These are phyloP conservation scores for Cornus kousa DNA, from an alignment of 148 eudicot genomes.

Conservation along the genomic window DNA sequence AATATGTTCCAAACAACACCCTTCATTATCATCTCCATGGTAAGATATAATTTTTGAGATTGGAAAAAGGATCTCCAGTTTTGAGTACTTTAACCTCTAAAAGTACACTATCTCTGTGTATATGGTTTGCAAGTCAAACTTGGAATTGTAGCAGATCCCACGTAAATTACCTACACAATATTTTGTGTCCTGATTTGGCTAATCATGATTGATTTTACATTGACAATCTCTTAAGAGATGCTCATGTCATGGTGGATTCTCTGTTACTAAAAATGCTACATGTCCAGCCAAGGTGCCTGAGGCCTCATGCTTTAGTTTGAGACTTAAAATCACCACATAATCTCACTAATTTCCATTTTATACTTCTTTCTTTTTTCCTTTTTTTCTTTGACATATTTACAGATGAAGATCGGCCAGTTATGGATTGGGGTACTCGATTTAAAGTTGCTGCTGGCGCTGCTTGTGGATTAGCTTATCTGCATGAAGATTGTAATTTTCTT, in stretches of 20 bases:
- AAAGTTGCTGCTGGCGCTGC: slow-evolving; percentile 88
- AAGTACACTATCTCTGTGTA: background rate
- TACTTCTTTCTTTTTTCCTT: background rate
- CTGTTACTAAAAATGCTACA: background rate
- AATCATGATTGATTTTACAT: background rate
- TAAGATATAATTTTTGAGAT: slow-evolving; percentile 29
- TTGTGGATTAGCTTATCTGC: slow-evolving; percentile 78
- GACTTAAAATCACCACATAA: background rate
- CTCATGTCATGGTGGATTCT: no score
- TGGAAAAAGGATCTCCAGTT: background rate
- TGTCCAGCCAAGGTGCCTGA: background rate
- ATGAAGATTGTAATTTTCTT: slow-evolving; percentile 70
- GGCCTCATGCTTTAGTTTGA: background rate
- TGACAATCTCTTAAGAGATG: background rate
- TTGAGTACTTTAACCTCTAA: slow-evolving; percentile 2
- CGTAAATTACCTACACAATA: background rate
- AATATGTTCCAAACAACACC: slow-evolving; percentile 83
- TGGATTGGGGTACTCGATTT: slow-evolving; percentile 75
- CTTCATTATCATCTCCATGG: slow-evolving; percentile 90
- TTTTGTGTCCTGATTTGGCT: background rate
- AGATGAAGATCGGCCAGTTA: slow-evolving; percentile 63
- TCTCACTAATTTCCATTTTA: background rate
- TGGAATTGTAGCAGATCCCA: background rate
- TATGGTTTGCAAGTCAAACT: background rate
- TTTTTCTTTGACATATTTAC: slow-evolving; percentile 13